Percentiles rank a stretch among this genome's conserved stretches.
Conservation (phyloP, 1,139 yeast genomes). For the Wickerhamiella infanticola region DNA sequence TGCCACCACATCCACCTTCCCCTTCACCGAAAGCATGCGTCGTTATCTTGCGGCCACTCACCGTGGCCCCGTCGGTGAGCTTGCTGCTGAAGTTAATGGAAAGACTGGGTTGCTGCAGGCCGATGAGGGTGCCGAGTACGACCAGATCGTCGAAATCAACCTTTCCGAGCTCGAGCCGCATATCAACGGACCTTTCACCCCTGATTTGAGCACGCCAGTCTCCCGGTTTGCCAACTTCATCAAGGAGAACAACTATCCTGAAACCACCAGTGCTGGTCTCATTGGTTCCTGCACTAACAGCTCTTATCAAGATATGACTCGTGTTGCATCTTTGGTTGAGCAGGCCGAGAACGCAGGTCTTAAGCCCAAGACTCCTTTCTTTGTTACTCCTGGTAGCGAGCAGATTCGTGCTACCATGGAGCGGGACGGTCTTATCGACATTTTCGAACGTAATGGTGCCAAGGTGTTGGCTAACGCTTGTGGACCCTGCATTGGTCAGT, state of each 20-base stretch:
- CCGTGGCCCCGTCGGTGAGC: slow-evolving; percentile 64
- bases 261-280: slow-evolving; percentile 86
- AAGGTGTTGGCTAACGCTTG: slow-evolving; percentile 95
- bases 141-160: slow-evolving; percentile 88
- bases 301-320: slow-evolving; percentile 96
- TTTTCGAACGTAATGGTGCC: slow-evolving; percentile 89
- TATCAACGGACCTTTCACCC: slow-evolving; percentile 98
- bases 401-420: slow-evolving; percentile 97
- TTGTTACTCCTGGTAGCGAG: slow-evolving; percentile 98
- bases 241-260: slow-evolving; percentile 81
- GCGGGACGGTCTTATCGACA: slow-evolving; percentile 87
- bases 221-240: slow-evolving; percentile 87
- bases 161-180: slow-evolving; percentile 93
- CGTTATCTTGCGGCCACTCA: slow-evolving; percentile 81
- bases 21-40: slow-evolving; percentile 82
- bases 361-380: slow-evolving; percentile 76
- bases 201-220: slow-evolving; percentile 96
- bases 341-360: slow-evolving; percentile 88
- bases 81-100: slow-evolving; percentile 52
- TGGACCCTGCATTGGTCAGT: slow-evolving; percentile 99
- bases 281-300: slow-evolving; percentile 99
- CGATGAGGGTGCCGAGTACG: slow-evolving; percentile 91
- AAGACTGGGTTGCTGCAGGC: slow-evolving; percentile 57
- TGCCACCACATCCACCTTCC: slow-evolving; percentile 98
- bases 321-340: slow-evolving; percentile 86